Evolutionary conservation across 495 filamentous ascomycete genomes (phyloP), one percentile per base, ranked within the genome.

Genomic region (Corynascus novoguineensis): DNA sequence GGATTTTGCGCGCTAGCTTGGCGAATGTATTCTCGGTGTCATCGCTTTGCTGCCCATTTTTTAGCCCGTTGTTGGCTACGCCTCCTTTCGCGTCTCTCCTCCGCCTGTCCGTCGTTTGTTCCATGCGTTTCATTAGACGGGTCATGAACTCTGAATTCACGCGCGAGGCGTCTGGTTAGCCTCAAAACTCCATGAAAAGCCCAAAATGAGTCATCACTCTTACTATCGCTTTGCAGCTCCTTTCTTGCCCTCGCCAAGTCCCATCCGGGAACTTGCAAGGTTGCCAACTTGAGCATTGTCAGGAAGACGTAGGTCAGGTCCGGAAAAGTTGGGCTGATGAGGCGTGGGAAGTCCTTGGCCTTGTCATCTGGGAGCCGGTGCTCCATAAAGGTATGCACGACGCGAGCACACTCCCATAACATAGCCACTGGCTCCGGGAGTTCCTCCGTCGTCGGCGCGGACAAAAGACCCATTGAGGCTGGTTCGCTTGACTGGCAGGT

Each of bases 291-390:
- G n/a, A 66, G 53, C 45, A 60, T 51, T 4, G 59, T 68, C 24
- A 68, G 32, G 45, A 71, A 68, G n/a, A 58, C 52, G 46, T 60
- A 68, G 22, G 61, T 60, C 34, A 63, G 60, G 42, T 67, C 61
- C 28, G 65, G 63, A 37, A 62, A 63, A 17, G 56, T 53, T 50
- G 66, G 55, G 55, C 58, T 63, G 28, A 64, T 47, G 57, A 64
- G 68, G 49, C 65, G 58, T n/a, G 63, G 68, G 29, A 50, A 45
- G 21, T 62, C 58, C 15, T 25, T 21, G 24, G 45, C 21, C 19
- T 50, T 27, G 12, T n/a, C n/a, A n/a, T 38, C 19, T 4, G 44
- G 15, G 42, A 57, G 61, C 6, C 66, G 66, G 37, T 60, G 57
- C 11, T 7, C 19, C 37, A 68, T 45, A 57, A 64, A 67, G 15